Conservation (phyloP, 1,284 basidiomycete genomes). For the Cryptococcus sp. region DNA sequence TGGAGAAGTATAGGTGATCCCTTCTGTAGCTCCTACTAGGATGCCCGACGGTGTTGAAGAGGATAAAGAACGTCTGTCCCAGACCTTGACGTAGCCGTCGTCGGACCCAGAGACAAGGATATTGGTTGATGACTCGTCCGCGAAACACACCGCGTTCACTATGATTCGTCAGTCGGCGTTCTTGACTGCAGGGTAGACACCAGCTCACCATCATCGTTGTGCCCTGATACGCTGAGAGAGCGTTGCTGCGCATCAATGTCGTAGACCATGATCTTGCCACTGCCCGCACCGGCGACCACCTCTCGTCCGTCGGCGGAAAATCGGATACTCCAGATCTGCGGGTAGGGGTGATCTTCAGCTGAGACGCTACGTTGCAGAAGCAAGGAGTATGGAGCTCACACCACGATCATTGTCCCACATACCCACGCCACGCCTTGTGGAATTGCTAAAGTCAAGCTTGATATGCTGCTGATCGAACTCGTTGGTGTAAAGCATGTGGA, state of each 20-base stretch:
- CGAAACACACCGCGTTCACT: constrained; percentile 96
- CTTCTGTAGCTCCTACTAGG: constrained; percentile 91
- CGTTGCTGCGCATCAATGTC: constrained; percentile 79
- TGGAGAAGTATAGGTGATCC: constrained; percentile 83
- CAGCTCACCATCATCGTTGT: constrained; percentile 66
- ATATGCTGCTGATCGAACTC: constrained; percentile 70
- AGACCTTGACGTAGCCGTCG: constrained; percentile 91
- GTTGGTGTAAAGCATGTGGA: constrained; percentile 81
- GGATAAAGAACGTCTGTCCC: constrained; percentile 87
- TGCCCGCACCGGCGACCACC: constrained; percentile 62
- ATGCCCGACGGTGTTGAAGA: constrained; percentile 86
- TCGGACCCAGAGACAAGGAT: constrained; percentile 92
- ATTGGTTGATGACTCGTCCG: constrained; percentile 87
- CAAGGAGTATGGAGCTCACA: constrained; percentile 20
- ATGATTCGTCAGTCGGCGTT: neutral
- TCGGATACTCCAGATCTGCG: constrained; percentile 81
- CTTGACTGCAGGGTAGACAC: neutral
- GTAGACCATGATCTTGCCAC: constrained; percentile 66
- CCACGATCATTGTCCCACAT: constrained; percentile 56
- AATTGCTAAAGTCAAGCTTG: constrained; percentile 69
- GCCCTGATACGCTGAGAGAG: constrained; percentile 80
- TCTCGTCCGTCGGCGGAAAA: constrained; percentile 96
- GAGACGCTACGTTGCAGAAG: neutral
- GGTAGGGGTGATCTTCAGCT: neutral
- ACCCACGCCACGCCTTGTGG: constrained; percentile 17